Conservation (phyloP, 805 yeast species). For the Candida anglica region DNA sequence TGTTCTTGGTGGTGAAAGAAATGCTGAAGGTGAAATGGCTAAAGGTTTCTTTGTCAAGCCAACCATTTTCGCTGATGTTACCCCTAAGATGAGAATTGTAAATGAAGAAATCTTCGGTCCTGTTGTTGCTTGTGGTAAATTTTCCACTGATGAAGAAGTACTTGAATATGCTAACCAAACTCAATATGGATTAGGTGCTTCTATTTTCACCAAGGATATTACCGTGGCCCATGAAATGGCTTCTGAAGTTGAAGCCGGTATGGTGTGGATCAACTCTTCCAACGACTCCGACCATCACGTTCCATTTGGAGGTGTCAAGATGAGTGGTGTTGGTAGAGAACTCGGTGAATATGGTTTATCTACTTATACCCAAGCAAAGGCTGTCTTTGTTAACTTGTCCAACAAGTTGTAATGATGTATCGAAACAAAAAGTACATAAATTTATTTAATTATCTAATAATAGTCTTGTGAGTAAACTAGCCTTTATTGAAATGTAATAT, state of each 20-base stretch:
- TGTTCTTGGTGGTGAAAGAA: conserved; percentile 39
- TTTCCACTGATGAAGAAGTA: conserved; percentile 65
- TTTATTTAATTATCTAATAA: neutral
- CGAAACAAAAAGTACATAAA: neutral
- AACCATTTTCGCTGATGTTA: conserved; percentile 70
- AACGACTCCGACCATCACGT: conserved; percentile 39
- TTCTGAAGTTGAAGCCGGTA: conserved; percentile 41
- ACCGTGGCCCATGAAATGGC: conserved; percentile 64
- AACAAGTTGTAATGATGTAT: conserved; percentile 22
- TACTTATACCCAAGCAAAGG: conserved; percentile 70
- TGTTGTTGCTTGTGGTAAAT: conserved; percentile 66
- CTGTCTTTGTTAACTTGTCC: conserved; percentile 70
- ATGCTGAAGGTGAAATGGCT: conserved; percentile 32
- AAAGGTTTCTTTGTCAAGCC: conserved; percentile 72
- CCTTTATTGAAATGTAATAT: too few relatives aligned
- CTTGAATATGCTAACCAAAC: conserved; percentile 66
- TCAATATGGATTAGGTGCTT: conserved; percentile 77
- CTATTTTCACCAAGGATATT: conserved; percentile 70
- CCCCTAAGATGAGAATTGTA: conserved; percentile 59
- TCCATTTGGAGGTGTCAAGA: conserved; percentile 80
- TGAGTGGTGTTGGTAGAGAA: conserved; percentile 80
- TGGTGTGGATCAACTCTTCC: conserved; percentile 45
- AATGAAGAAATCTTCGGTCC: conserved; percentile 89
- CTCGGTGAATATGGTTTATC: conserved; percentile 70
- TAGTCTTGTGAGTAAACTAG: neutral